Evolutionary conservation across 139 green algal species (phyloP).

Genomic region (Astrephomene gubernaculifera): DNA sequence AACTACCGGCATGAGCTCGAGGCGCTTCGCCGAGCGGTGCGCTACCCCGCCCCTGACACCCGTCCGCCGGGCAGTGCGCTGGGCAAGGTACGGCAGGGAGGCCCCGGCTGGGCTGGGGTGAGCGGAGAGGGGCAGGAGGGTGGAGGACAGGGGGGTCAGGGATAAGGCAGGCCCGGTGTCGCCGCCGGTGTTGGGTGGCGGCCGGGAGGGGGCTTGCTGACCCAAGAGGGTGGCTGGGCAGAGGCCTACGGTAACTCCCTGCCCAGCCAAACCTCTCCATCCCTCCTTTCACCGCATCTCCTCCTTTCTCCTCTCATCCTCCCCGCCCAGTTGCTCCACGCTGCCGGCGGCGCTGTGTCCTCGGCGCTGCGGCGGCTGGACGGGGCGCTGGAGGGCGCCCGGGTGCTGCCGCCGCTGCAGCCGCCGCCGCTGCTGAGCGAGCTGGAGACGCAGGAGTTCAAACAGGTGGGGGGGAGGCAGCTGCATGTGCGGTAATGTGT

Average conservation of each 20-base stretch:
- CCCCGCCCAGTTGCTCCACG: background rate
- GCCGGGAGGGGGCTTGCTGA: too few relatives aligned
- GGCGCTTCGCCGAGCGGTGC: constrained; percentile 72
- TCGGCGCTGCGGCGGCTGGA: constrained; percentile 32
- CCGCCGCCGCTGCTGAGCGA: constrained; percentile 22
- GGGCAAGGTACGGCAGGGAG: constrained; percentile 26
- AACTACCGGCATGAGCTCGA: constrained; percentile 85
- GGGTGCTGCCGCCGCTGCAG: constrained; percentile 43
- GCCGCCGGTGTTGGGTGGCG: too few relatives aligned
- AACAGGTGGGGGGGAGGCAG: constrained; percentile 30
- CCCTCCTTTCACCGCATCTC: background rate
- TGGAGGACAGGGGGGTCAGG: background rate
- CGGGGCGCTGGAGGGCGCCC: constrained; percentile 38
- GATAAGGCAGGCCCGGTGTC: background rate
- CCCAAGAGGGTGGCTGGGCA: too few relatives aligned
- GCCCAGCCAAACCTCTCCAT: too few relatives aligned
- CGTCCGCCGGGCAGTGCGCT: constrained; percentile 20
- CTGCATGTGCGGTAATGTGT: too few relatives aligned
- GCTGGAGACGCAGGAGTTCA: constrained; percentile 42
- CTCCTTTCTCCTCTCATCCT: background rate
- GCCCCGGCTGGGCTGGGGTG: background rate
- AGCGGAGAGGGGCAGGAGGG: too few relatives aligned
- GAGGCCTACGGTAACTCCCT: too few relatives aligned
- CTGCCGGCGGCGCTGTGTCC: background rate
- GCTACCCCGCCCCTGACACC: constrained; percentile 72